phyloP scores from a whole-genome alignment of 140 eudicot species.

The Stevia rebaudiana region DNA sequence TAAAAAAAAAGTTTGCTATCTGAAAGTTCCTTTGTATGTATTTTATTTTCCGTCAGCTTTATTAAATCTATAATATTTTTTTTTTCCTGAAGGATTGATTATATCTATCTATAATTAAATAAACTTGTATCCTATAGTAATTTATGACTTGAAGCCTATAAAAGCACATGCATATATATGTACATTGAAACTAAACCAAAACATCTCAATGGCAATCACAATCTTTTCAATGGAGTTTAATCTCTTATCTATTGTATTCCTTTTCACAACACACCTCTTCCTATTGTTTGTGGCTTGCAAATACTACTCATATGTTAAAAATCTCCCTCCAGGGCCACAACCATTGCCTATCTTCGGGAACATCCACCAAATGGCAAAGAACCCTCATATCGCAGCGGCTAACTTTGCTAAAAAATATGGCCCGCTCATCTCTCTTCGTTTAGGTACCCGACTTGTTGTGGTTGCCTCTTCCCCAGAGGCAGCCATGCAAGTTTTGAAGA shows the following conservation, averaged over 20 bases:
- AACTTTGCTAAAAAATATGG: conserved; percentile 15
- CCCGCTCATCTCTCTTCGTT: conserved; percentile 19
- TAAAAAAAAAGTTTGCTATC: too few relatives aligned
- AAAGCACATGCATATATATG: neutral
- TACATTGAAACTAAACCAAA: neutral
- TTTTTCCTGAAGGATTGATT: too few relatives aligned
- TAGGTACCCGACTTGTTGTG: conserved; percentile 29
- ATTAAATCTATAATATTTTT: too few relatives aligned
- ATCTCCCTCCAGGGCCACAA: conserved; percentile 39
- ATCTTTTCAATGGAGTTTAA: neutral
- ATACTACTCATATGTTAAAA: neutral
- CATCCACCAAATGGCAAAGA: conserved; percentile 18
- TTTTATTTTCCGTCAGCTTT: too few relatives aligned
- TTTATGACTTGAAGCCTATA: too few relatives aligned
- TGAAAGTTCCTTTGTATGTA: too few relatives aligned
- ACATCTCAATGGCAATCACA: neutral
- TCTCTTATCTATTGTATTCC: neutral
- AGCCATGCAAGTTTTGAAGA: conserved; percentile 23
- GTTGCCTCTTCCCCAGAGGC: conserved; percentile 34
- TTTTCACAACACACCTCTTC: neutral
- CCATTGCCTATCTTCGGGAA: conserved; percentile 24
- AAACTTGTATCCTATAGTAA: too few relatives aligned
- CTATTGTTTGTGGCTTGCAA: neutral
- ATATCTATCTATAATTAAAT: too few relatives aligned
- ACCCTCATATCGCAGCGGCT: conserved; percentile 23